phyloP scores from a whole-genome alignment of 805 yeast genomes.

The Alloascoidea hylecoeti region DNA sequence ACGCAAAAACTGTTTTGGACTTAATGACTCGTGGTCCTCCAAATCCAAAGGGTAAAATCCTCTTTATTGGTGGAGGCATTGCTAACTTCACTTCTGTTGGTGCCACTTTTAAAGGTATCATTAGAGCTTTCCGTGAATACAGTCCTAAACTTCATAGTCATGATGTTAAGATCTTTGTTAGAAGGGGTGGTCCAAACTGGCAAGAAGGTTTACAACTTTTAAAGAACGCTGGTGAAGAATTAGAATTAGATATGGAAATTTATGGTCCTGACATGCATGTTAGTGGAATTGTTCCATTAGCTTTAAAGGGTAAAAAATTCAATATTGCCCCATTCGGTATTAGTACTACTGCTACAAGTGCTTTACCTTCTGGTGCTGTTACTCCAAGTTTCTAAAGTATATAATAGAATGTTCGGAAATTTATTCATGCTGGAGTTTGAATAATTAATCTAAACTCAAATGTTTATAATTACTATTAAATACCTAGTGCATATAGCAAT shows the following conservation, averaged over 20 bases:
- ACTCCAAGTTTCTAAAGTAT: too few species aligned
- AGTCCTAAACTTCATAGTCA: conserved; percentile 20
- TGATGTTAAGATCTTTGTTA: conserved; percentile 25
- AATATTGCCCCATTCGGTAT: conserved; percentile 23
- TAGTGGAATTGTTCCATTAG: conserved; percentile 29
- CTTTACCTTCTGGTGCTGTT: conserved; percentile 4
- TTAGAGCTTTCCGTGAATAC: conserved; percentile 29
- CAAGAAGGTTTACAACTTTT: conserved; percentile 30
- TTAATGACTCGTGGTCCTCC: conserved; percentile 27
- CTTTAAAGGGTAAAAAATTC: conserved; percentile 24
- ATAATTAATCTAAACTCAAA: too few species aligned
- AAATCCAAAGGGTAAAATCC: conserved; percentile 23
- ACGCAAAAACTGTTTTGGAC: conserved; percentile 30
- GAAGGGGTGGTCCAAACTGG: conserved; percentile 35
- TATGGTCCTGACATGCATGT: conserved; percentile 38
- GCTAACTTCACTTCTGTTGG: conserved; percentile 34
- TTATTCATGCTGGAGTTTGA: too few species aligned
- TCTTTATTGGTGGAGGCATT: conserved; percentile 32
- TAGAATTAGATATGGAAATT: conserved; percentile 29
- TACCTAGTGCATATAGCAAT: too few species aligned
- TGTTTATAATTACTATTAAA: too few species aligned
- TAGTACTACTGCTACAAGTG: conserved; percentile 11
- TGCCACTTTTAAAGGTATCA: conserved; percentile 32
- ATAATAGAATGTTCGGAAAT: too few species aligned
- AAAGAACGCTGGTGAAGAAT: conserved; percentile 28